These are phyloP conservation scores for Brassica carinata DNA, from an alignment of 345 rosid genomes.

Conservation along the genomic window DNA sequence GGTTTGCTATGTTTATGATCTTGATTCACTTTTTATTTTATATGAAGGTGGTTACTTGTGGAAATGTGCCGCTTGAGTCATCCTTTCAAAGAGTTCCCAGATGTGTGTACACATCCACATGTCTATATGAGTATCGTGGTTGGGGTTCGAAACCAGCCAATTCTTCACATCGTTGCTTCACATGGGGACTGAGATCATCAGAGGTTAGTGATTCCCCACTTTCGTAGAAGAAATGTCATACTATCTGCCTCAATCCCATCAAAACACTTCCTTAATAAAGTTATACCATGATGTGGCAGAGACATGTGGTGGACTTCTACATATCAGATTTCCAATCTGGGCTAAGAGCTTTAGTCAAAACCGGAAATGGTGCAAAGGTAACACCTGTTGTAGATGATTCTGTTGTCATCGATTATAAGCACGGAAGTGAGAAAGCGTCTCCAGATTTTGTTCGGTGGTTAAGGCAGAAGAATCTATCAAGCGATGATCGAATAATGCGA, in stretches of 20 bases:
- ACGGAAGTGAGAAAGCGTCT: constrained; percentile 66
- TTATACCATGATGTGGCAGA: constrained; percentile 52
- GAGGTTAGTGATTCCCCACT: constrained; percentile 44
- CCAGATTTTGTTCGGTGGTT: constrained; percentile 89
- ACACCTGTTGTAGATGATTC: constrained; percentile 91
- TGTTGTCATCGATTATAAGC: constrained; percentile 67
- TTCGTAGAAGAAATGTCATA: no score
- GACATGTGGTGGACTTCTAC: constrained; percentile 97
- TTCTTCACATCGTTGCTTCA: constrained; percentile 50
- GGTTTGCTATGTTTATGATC: constrained; percentile 18
- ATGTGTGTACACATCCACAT: constrained; percentile 91
- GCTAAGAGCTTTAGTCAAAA: constrained; percentile 92
- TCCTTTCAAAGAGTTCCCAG: constrained; percentile 84
- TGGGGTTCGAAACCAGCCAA: constrained; percentile 85
- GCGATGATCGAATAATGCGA: constrained; percentile 87
- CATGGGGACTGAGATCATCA: constrained; percentile 50
- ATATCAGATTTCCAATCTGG: constrained; percentile 99
- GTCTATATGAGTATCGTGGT: constrained; percentile 79
- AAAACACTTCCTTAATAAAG: constrained; percentile 8
- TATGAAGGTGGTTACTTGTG: constrained; percentile 91
- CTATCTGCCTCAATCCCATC: constrained; percentile 8
- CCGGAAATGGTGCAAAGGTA: constrained; percentile 81
- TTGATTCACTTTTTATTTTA: constrained; percentile 19
- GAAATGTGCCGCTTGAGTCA: constrained; percentile 90
- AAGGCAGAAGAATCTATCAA: constrained; percentile 76